A percentile compares a stretch with the other conserved stretches of the same genome.
Conservation (phyloP, 768 basidiomycete genomes). For the Gymnopilus junonius region DNA sequence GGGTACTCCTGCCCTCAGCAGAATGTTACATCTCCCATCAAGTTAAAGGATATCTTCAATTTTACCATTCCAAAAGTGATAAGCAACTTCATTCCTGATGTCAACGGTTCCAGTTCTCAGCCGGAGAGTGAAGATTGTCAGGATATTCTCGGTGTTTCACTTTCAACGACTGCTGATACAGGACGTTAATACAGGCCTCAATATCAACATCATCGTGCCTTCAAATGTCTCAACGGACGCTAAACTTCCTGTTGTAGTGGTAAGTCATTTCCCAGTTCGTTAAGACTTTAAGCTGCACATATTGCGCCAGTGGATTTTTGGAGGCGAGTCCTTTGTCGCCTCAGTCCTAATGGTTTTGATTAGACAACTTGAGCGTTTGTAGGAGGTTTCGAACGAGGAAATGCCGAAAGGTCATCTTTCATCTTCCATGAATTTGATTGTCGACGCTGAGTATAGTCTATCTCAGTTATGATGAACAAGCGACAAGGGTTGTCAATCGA, state of each 20-base stretch:
- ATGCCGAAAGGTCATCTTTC: constrained; percentile 14
- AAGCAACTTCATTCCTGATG: neutral
- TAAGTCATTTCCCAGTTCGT: constrained; percentile 26
- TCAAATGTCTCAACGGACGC: constrained; percentile 33
- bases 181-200: constrained; percentile 36
- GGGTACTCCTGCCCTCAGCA: constrained; percentile 49
- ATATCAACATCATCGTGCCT: constrained; percentile 52
- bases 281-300: neutral
- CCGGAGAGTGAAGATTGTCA: constrained; percentile 27
- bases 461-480: constrained; percentile 43
- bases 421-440: neutral
- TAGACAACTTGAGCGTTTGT: neutral
- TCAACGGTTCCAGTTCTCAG: neutral
- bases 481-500: constrained; percentile 41
- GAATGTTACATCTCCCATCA: constrained; percentile 14
- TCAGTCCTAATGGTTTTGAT: neutral
- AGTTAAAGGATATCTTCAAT: constrained; percentile 11
- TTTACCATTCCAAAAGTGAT: constrained; percentile 8
- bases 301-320: constrained; percentile 46
- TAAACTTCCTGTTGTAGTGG: constrained; percentile 54
- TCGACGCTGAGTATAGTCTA: no score
- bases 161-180: neutral
- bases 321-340: constrained; percentile 29
- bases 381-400: constrained; percentile 33
- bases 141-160: neutral